These are phyloP conservation scores for Asparagopsis taxiformis DNA, from an alignment of 31 red algal species.

Conservation along the genomic window DNA sequence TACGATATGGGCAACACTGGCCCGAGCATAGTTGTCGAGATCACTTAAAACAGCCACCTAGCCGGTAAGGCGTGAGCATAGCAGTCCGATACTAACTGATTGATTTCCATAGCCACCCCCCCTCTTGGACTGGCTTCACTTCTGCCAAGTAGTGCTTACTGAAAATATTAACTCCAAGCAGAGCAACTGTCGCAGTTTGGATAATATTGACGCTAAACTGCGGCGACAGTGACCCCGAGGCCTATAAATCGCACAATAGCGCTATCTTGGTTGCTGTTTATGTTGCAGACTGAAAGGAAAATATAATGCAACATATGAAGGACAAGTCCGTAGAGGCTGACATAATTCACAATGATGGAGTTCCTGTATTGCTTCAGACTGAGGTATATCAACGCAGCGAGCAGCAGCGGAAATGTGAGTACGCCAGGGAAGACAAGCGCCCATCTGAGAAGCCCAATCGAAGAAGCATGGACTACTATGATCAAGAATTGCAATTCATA, in stretches of 20 bases:
- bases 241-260: conserved; percentile 6
- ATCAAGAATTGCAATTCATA: conserved; percentile 20
- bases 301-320: conserved; percentile 29
- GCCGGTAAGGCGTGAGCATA: no score
- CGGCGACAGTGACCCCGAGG: not conserved
- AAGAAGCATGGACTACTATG: conserved; percentile 17
- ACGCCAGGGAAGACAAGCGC: conserved; percentile 41
- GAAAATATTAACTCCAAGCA: conserved; percentile 17
- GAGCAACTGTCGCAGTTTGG: conserved; percentile 7
- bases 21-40: no score
- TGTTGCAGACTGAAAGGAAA: not conserved
- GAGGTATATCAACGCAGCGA: conserved; percentile 11
- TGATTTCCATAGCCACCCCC: no score
- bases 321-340: conserved; percentile 8
- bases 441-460: conserved; percentile 37
- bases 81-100: no score
- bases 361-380: conserved; percentile 19
- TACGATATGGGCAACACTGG: no score
- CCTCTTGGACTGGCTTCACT: not conserved
- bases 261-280: not conserved
- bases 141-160: conserved; percentile 4
- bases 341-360: conserved; percentile 19
- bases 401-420: conserved; percentile 31
- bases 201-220: conserved; percentile 25
- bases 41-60: no score